A percentile compares a stretch with the other conserved stretches of the same genome.
Conservation (phyloP, 2,329 filamentous ascomycete genomes). For the Sarocladiaceae sp. region DNA sequence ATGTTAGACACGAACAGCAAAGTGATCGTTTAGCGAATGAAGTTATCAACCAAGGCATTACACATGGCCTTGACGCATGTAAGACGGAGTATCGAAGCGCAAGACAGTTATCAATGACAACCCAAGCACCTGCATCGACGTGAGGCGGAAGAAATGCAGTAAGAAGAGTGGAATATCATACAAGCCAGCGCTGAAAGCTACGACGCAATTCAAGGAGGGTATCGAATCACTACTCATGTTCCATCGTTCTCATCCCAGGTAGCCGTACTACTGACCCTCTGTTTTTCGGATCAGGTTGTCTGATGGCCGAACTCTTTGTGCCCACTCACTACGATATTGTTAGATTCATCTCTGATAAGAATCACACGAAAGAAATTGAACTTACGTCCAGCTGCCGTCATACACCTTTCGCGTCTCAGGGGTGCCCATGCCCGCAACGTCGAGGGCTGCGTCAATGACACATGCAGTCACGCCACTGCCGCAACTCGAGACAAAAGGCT, state of each 20-base stretch:
- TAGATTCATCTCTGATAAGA: constrained; percentile 15
- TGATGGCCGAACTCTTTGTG: constrained; percentile 54
- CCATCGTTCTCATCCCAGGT: constrained; percentile 12
- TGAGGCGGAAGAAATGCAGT: too few relatives aligned
- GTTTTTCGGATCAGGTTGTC: constrained; percentile 58
- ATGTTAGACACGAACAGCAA: too few relatives aligned
- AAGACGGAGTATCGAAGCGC: background rate
- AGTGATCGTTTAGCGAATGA: too few relatives aligned
- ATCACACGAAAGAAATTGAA: background rate
- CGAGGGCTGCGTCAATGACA: constrained; percentile 80
- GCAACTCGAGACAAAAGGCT: constrained; percentile 81
- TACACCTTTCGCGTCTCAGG: constrained; percentile 69
- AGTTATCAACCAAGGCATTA: too few relatives aligned
- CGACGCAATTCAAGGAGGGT: constrained; percentile 23
- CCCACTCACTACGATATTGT: constrained; percentile 52
- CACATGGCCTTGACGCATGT: too few relatives aligned
- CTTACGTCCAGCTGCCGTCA: constrained; percentile 97
- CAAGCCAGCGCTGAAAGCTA: constrained; percentile 6
- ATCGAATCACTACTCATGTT: constrained; percentile 20
- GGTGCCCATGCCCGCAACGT: constrained; percentile 67
- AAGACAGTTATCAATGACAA: background rate
- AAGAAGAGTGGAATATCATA: constrained; percentile 4
- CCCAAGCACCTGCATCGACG: background rate
- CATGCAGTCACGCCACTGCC: constrained; percentile 93
- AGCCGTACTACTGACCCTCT: constrained; percentile 18